Base-by-base conservation (phyloP, 1,284 basidiomycete species). In the Tetrapyrgos nigripes region DNA sequence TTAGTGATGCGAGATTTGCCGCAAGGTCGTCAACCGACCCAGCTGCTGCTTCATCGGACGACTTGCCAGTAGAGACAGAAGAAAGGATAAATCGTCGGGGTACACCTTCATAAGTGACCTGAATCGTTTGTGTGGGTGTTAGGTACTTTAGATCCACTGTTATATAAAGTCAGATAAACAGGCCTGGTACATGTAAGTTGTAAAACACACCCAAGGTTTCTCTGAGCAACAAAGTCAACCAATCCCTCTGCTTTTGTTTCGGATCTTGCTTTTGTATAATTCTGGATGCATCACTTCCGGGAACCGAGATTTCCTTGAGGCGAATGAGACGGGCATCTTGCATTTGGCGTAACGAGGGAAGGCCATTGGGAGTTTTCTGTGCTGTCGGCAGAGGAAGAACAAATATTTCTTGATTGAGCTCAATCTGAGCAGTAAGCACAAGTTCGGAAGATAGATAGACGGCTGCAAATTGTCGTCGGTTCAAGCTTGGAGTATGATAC, bases 81-180 rank as follows among this genome's bases (percentile, higher is more conserved):
- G 77, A 70, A 44, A 92, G 73, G 21, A 74, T 69, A 66, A 91
- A 89, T 45, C 78, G 76, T 53, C 86, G 83, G 44, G 70, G 66
- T 53, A 69, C 67, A 27, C 86, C 84, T 75, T 93, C 87, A 69
- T 90, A 93, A 17, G 72, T 69, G 28, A 93, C 76, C 62, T 88
- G 81, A 54, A 94, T 64, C 3, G 81, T 77, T 70, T 91, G 90
- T 3, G 80, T 80, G 17, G 77, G 69, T 8, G 87, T 84, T 58
- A 95, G 72, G 68, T 89, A 92, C 69, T 88, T 90, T 21, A 91
- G 75, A 66, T 92, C 89, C 40, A 92, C 92, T 93, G n/a, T n/a
- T n/a, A 62, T 61, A 31, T 62, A 31, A 13, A 53, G 45, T 58
- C 58, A 35, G 52, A 64, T 62, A 58, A 60, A 58, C 45, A 53